Evolutionary conservation across 495 filamentous ascomycete species (phyloP).

Genomic region (Hypoxylon crocopeplum): DNA sequence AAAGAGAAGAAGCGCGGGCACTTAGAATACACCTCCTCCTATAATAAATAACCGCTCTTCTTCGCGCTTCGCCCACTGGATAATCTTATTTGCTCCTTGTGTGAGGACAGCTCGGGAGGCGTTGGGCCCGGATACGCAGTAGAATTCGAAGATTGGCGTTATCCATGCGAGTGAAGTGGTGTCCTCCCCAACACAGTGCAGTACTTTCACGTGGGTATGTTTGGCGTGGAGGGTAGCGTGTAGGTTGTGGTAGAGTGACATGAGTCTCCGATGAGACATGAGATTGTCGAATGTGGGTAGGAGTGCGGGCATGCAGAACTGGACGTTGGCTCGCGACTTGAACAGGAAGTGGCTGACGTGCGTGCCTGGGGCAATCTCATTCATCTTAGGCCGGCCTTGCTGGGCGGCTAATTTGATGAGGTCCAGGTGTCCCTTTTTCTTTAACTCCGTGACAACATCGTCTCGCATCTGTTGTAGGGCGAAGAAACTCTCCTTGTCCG

Average conservation of each 20-base stretch:
- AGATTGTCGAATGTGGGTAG: conserved; percentile 71
- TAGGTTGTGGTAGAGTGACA: conserved; percentile 83
- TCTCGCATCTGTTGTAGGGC: conserved; percentile 86
- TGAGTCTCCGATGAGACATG: conserved; percentile 73
- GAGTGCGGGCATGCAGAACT: conserved; percentile 90
- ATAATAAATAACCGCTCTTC: conserved; percentile 96
- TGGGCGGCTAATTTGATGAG: conserved; percentile 75
- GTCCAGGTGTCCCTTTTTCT: conserved; percentile 75
- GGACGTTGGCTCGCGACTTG: conserved; percentile 90
- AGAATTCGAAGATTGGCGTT: conserved; percentile 89
- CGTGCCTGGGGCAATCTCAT: conserved; percentile 80
- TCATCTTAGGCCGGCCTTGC: conserved; percentile 68
- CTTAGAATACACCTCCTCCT: conserved; percentile 77
- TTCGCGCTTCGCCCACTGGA: conserved; percentile 87
- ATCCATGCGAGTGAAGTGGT: conserved; percentile 86
- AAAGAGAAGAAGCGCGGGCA: not conserved
- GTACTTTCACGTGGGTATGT: conserved; percentile 80
- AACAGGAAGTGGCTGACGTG: conserved; percentile 90
- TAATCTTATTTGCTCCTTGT: conserved; percentile 83
- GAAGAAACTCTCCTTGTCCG: conserved; percentile 92
- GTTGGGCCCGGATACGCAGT: conserved; percentile 85
- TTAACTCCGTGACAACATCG: conserved; percentile 74
- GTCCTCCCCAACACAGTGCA: conserved; percentile 76
- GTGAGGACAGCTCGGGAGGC: conserved; percentile 79
- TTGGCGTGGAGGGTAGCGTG: conserved; percentile 85